phyloP scores from a whole-genome alignment of 176 grass and related monocot genomes.

The Tuctoria greenei region DNA sequence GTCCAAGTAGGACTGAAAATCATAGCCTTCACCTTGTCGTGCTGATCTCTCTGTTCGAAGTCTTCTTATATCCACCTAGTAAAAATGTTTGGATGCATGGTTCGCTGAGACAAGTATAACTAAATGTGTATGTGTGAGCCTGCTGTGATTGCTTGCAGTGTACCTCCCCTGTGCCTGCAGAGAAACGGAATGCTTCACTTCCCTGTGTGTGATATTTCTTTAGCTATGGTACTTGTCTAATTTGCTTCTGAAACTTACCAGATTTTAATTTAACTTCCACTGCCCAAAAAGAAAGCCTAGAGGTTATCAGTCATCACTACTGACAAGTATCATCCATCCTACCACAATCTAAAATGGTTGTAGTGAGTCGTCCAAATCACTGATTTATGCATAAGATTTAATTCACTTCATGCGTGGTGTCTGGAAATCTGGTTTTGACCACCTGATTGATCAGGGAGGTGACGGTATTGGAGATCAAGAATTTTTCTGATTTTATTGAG shows the following conservation, averaged over 20 bases:
- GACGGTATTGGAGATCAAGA: slow-evolving; percentile 75
- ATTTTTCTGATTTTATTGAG: slow-evolving; percentile 67
- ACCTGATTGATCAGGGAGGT: slow-evolving; percentile 54
- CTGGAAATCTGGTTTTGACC: background rate
- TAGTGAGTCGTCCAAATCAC: background rate
- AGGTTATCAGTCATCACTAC: background rate
- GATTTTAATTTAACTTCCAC: background rate
- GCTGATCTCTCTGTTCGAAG: background rate
- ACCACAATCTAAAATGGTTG: background rate
- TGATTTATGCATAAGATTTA: background rate
- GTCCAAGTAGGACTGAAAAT: background rate
- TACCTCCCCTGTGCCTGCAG: background rate
- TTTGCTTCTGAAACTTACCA: background rate
- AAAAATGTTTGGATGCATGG: background rate
- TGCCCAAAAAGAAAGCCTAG: background rate
- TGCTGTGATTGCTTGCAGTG: background rate
- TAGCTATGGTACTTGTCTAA: background rate
- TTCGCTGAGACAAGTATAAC: background rate
- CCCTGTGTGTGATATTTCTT: background rate
- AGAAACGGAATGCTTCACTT: background rate
- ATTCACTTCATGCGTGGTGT: background rate
- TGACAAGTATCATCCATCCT: background rate
- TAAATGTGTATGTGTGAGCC: background rate
- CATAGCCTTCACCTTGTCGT: background rate
- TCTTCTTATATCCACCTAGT: background rate